These are phyloP conservation scores for Colletotrichum orbiculare DNA, from an alignment of 2,329 filamentous ascomycete genomes.

Conservation along the genomic window DNA sequence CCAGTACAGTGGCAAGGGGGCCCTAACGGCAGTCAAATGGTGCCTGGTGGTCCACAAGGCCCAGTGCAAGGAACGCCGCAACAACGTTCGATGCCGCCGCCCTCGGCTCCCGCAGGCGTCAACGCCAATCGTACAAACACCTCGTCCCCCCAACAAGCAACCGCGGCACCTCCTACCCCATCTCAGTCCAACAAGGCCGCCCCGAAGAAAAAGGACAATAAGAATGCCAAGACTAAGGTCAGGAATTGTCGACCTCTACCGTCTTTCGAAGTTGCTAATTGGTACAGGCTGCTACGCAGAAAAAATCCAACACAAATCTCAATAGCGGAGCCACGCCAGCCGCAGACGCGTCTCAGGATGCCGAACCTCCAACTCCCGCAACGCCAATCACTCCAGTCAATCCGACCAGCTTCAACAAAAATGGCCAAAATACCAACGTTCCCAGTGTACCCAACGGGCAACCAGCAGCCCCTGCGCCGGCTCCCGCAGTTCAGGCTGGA, in stretches of 20 bases:
- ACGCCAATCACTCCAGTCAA: constrained; percentile 73
- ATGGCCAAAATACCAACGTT: constrained; percentile 53
- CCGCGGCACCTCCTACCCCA: constrained; percentile 79
- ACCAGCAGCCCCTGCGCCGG: constrained; percentile 54
- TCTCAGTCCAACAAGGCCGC: constrained; percentile 78
- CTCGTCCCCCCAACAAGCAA: constrained; percentile 71
- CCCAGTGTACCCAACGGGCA: constrained; percentile 56
- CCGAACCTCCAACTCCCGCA: constrained; percentile 69
- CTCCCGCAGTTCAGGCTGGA: constrained; percentile 56
- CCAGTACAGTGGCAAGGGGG: constrained; percentile 61
- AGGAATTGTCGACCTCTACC: constrained; percentile 43
- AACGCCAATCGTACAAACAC: constrained; percentile 66
- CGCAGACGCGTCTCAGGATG: constrained; percentile 65
- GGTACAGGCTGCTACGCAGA: constrained; percentile 65
- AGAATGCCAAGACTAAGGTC: constrained; percentile 75
- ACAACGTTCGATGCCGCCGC: constrained; percentile 76
- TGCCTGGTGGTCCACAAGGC: constrained; percentile 57
- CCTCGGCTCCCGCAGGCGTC: constrained; percentile 66
- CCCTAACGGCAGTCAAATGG: constrained; percentile 55
- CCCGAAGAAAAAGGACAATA: constrained; percentile 81
- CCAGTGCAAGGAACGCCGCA: constrained; percentile 77
- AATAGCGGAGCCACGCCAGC: constrained; percentile 67
- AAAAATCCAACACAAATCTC: constrained; percentile 69
- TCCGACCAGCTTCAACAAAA: constrained; percentile 59
- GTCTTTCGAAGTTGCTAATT: not conserved